These are phyloP conservation scores for Gossypium gossypioides DNA, from an alignment of 441 rosid species.

Conservation along the genomic window DNA sequence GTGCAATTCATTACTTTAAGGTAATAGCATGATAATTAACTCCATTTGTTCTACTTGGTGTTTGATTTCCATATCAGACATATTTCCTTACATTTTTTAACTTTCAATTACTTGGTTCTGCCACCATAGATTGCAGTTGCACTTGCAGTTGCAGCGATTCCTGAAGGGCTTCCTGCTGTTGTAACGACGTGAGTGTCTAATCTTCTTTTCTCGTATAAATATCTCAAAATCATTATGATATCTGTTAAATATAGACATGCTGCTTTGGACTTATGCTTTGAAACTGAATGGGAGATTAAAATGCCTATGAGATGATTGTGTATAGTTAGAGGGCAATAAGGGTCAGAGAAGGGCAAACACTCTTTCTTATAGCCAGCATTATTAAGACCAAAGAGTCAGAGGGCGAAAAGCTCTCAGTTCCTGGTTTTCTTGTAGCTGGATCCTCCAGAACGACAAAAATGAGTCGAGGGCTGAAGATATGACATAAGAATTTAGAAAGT, in stretches of 20 bases:
- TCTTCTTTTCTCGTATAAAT: conserved; percentile 8
- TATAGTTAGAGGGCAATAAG: neutral
- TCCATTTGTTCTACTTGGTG: neutral
- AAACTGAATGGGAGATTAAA: conserved; percentile 6
- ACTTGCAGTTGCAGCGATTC: conserved; percentile 99
- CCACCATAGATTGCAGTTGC: conserved; percentile 92
- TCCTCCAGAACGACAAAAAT: too few relatives aligned
- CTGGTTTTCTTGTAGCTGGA: too few relatives aligned
- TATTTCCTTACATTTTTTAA: conserved; percentile 6
- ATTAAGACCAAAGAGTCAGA: too few relatives aligned
- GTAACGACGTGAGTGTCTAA: conserved; percentile 80
- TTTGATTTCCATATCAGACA: neutral
- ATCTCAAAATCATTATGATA: neutral
- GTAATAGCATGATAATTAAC: conserved; percentile 25
- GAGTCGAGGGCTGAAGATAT: neutral
- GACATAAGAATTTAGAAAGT: neutral
- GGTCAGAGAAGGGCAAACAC: too few relatives aligned
- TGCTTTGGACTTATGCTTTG: neutral
- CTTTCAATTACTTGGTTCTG: conserved; percentile 20
- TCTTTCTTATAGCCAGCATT: too few relatives aligned
- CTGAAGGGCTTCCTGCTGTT: conserved; percentile 99
- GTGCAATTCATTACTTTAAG: conserved; percentile 97
- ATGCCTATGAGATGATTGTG: neutral
- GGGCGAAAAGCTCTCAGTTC: too few relatives aligned
- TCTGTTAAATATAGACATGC: neutral